A percentile compares a stretch with the other conserved stretches of the same genome.
Evolutionary conservation across 176 grass and related monocot species (phyloP).

Genomic region (Ensete glaucum): DNA sequence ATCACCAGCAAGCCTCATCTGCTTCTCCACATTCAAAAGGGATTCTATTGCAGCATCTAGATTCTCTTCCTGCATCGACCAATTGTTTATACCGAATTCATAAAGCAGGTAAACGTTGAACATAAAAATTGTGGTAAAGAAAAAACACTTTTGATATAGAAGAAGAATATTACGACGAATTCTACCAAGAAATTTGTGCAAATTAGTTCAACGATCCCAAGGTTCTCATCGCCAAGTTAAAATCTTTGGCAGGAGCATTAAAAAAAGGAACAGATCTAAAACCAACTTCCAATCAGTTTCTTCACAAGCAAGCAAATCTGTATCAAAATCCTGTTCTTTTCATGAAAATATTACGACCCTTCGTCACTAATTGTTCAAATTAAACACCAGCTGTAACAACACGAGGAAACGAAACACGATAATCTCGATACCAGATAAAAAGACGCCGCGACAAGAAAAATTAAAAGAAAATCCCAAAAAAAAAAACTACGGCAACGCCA

Average conservation of each 20-base stretch:
- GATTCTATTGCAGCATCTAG: constrained; percentile 78
- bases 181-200: neutral
- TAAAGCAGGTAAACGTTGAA: neutral
- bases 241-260: neutral
- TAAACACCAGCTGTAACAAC: neutral
- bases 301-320: neutral
- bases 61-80: constrained; percentile 40
- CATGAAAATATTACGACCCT: neutral
- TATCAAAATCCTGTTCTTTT: neutral
- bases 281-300: neutral
- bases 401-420: neutral
- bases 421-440: neutral
- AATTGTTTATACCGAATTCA: neutral
- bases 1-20: constrained; percentile 74
- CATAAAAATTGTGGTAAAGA: neutral
- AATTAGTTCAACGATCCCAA: neutral
- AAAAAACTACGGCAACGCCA: neutral
- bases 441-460: neutral
- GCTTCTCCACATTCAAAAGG: constrained; percentile 84
- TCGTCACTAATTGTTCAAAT: neutral
- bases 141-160: neutral
- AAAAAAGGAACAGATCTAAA: neutral
- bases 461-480: neutral
- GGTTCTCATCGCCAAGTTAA: neutral
- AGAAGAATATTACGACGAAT: neutral